A percentile compares a stretch with the other conserved stretches of the same genome.
Conservation (phyloP, 2,329 filamentous ascomycete species). For the Mycosphaerelloides madeirae region DNA sequence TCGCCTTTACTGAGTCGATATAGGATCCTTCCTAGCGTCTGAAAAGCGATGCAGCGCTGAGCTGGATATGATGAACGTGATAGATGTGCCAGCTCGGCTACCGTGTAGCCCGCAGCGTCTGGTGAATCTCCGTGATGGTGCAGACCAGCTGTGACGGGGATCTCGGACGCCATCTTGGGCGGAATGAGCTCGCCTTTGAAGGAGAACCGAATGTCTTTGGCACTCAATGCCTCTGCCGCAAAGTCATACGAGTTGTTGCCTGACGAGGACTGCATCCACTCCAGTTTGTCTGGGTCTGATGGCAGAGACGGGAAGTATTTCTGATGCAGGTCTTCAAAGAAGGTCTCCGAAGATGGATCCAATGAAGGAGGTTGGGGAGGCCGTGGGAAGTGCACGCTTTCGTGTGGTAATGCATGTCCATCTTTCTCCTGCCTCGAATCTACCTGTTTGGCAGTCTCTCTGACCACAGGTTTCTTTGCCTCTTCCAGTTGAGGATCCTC, state of each 20-base stretch:
- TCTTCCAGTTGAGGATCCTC: not conserved
- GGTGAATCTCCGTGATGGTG: slow-evolving; percentile 93
- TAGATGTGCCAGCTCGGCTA: slow-evolving; percentile 76
- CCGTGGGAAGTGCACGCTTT: slow-evolving; percentile 56
- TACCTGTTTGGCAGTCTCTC: not conserved
- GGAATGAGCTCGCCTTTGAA: slow-evolving; percentile 77
- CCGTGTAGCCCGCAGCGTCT: slow-evolving; percentile 89
- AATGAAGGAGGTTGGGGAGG: slow-evolving; percentile 61
- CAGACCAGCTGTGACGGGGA: slow-evolving; percentile 73
- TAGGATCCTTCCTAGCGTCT: slow-evolving; percentile 79
- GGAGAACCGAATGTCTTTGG: slow-evolving; percentile 80
- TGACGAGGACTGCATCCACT: slow-evolving; percentile 73
- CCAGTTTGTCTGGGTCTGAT: slow-evolving; percentile 76
- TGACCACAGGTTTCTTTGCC: not conserved
- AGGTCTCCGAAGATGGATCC: slow-evolving; percentile 76
- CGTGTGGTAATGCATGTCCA: slow-evolving; percentile 17
- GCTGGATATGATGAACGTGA: slow-evolving; percentile 76
- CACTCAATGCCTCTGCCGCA: slow-evolving; percentile 62
- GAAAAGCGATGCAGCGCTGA: slow-evolving; percentile 86
- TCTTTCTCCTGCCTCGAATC: not conserved
- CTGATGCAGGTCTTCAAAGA: slow-evolving; percentile 75
- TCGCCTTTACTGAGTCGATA: slow-evolving; percentile 75
- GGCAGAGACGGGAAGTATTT: slow-evolving; percentile 92
- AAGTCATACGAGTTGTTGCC: slow-evolving; percentile 75
- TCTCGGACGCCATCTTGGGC: slow-evolving; percentile 65